These are phyloP conservation scores for Manihot esculenta DNA, from an alignment of 441 rosid species.

Conservation along the genomic window DNA sequence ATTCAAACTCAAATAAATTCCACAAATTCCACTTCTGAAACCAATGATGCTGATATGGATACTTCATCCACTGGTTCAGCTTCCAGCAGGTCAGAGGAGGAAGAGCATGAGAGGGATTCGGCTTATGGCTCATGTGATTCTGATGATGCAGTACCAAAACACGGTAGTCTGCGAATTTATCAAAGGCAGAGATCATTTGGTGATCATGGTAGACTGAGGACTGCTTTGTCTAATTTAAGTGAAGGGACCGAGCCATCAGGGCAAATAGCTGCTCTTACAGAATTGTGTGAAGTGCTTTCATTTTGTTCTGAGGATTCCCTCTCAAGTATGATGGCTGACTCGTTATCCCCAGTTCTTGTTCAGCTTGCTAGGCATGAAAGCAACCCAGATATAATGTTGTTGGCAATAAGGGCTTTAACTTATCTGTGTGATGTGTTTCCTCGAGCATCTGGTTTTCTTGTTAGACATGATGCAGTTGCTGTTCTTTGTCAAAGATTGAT, in stretches of 20 bases:
- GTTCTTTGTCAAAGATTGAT: slow-evolving; percentile 80
- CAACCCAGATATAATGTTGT: slow-evolving; percentile 71
- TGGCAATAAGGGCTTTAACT: slow-evolving; percentile 88
- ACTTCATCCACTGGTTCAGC: slow-evolving; percentile 88
- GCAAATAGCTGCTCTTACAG: slow-evolving; percentile 66
- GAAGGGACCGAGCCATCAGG: slow-evolving; percentile 62
- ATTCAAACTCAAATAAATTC: slow-evolving; percentile 57
- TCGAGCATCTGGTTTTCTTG: slow-evolving; percentile 68
- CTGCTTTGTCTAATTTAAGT: slow-evolving; percentile 51
- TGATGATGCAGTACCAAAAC: slow-evolving; percentile 58
- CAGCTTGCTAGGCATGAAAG: slow-evolving; percentile 61
- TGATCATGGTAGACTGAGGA: slow-evolving; percentile 66
- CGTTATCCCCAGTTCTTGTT: slow-evolving; percentile 77
- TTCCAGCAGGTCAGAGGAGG: slow-evolving; percentile 80
- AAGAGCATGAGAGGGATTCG: slow-evolving; percentile 71
- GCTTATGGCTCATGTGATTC: slow-evolving; percentile 87
- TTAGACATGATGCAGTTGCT: slow-evolving; percentile 75
- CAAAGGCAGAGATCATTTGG: slow-evolving; percentile 71
- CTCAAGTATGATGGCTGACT: slow-evolving; percentile 66
- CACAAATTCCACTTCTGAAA: slow-evolving; percentile 44
- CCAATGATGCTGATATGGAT: slow-evolving; percentile 65
- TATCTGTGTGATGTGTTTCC: slow-evolving; percentile 94
- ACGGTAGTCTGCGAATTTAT: slow-evolving; percentile 48
- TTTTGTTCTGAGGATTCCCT: slow-evolving; percentile 84
- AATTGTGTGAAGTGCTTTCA: slow-evolving; percentile 90